phyloP scores from a whole-genome alignment of 2,329 filamentous ascomycete species.

The Hymenoscyphus repandus region DNA sequence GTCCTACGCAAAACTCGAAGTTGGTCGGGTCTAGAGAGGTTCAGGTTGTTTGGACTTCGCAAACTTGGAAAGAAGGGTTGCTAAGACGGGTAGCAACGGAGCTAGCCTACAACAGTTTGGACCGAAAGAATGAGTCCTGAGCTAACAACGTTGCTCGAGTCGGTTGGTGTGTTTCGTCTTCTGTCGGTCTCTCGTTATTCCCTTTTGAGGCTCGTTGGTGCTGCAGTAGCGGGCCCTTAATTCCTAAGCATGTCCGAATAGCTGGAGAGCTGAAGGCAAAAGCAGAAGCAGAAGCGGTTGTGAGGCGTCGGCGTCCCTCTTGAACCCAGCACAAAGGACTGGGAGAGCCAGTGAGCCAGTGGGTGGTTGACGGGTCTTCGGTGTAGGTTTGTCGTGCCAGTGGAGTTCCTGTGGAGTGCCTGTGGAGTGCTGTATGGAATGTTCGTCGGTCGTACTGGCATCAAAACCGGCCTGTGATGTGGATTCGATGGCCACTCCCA shows the following conservation, averaged over 20 bases:
- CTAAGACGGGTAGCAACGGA: slow-evolving; percentile 3
- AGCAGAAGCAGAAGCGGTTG: background rate
- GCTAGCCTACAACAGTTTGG: background rate
- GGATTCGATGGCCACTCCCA: background rate
- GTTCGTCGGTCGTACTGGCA: background rate
- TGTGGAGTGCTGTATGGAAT: background rate
- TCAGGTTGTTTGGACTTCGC: background rate
- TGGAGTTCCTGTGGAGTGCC: background rate
- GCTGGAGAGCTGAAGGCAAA: background rate
- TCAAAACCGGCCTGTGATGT: background rate
- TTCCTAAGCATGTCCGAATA: background rate
- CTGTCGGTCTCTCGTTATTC: background rate
- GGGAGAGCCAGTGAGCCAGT: background rate
- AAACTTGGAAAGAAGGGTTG: background rate
- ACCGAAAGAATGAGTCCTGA: background rate
- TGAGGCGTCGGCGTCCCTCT: background rate
- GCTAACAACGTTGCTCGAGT: too few species aligned
- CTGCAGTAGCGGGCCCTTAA: background rate
- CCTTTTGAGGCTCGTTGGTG: slow-evolving; percentile 1
- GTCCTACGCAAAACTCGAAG: slow-evolving; percentile 1
- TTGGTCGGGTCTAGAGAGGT: background rate
- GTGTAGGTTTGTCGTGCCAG: background rate
- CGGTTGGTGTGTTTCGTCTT: too few species aligned
- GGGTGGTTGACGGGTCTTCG: background rate
- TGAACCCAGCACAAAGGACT: too few species aligned